phyloP scores from a whole-genome alignment of 83 land plant genomes.

The Thuja plicata region DNA sequence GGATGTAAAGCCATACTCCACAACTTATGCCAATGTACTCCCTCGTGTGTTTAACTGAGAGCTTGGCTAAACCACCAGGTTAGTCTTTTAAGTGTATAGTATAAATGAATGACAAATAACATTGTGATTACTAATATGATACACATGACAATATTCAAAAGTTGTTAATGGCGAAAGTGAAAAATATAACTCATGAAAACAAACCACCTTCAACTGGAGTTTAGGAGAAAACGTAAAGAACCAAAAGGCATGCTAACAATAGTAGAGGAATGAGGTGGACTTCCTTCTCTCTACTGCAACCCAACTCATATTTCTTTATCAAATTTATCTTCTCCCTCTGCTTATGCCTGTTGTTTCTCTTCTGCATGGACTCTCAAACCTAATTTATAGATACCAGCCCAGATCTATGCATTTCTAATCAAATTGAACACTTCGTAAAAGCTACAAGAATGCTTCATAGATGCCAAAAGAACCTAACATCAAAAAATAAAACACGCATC shows the following conservation, averaged over 20 bases:
- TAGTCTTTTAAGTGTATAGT: too few relatives aligned
- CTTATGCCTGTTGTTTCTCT: neutral
- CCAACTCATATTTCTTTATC: neutral
- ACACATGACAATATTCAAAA: too few relatives aligned
- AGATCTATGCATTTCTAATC: neutral
- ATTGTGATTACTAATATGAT: too few relatives aligned
- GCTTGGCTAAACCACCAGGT: too few relatives aligned
- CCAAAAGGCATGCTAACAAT: too few relatives aligned
- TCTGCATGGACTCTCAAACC: conserved; percentile 4
- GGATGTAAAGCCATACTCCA: too few relatives aligned
- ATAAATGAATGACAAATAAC: too few relatives aligned
- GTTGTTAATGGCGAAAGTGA: too few relatives aligned
- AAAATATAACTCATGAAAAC: neutral
- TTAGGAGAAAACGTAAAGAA: conserved; percentile 16
- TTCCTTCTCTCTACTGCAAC: conserved; percentile 7
- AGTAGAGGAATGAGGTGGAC: conserved; percentile 11
- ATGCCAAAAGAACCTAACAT: neutral
- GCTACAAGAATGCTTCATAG: neutral
- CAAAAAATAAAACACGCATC: neutral
- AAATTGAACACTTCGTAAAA: neutral
- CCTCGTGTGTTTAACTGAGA: too few relatives aligned
- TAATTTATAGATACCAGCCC: neutral
- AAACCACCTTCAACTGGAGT: neutral
- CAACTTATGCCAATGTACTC: too few relatives aligned
- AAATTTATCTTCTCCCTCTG: neutral